Base-by-base conservation (phyloP, 2,329 filamentous ascomycete species). In the Paracoccidioides lutzii region DNA sequence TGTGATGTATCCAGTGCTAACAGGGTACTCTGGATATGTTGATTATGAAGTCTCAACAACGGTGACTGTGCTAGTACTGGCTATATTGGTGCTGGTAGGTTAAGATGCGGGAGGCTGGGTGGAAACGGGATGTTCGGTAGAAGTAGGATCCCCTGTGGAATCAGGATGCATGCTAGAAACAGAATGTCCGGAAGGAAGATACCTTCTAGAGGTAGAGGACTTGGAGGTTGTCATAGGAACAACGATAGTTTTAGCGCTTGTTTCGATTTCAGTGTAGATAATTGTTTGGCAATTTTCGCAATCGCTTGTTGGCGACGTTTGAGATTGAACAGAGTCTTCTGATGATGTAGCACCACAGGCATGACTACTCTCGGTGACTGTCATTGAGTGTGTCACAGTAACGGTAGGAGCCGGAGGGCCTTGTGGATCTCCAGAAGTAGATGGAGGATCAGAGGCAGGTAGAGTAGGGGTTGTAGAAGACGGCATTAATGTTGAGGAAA, bases 231-330 rank as follows among this genome's bases (percentile, higher is more conserved):
- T 33, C 2, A 57, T 57, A 5, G 65, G 66, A 46, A 68, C 54
- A 6, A 66, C 63, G 41, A 67, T 64, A n/a, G 65, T 67, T 15
- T 57, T 63, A 1, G 62, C 61, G 35, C 53, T 45, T 6, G 63
- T 62, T 22, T 59, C 53, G n/a, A 63, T 60, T 53, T 66, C 61
- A 41, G 62, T 64, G 54, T 63, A 62, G 22, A 65, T 67, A 52
- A 64, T 59, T 15, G 65, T 67, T 53, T 64, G 57, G 59, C 65
- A 67, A 30, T 46, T 52, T 33, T 60, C 38, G 56, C 65, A 66
- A 37, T 54, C 52, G 14, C 52, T 52, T 0, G 57, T 52, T 22
- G 37, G 30, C 32, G 22, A n/a, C 32, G 54, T 35, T 3, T 22
- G 41, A 8, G 22, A 22, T 22, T 22, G 22, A 22, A 22, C 22